Evolutionary conservation across 2,329 filamentous ascomycete genomes (phyloP), one percentile per base, ranked within the genome.

Genomic region (Knufia fluminis): DNA sequence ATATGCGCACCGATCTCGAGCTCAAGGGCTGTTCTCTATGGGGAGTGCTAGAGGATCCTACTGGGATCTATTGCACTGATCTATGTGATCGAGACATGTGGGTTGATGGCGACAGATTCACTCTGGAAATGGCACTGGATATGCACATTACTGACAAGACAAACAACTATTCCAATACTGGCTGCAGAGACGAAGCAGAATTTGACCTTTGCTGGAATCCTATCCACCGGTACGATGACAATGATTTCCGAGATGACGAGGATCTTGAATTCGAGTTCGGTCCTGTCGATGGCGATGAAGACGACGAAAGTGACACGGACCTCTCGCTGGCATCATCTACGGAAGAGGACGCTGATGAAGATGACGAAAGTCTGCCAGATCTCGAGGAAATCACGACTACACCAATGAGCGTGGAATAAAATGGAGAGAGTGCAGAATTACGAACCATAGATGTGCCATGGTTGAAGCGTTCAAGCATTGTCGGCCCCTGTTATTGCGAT

Each of bases 11-110:
- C 17, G 48, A 54, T 1, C 45, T 59, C 23, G 22, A 48, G 16
- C 46, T 59, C 24, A 40, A 28, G 3, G 12, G 41, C 19, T 59
- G 57, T 33, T n/a, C 42, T 24, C 49, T 51, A 9, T 38, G 50
- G 20, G 57, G 57, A 17, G 40, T 56, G 17, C 39, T 59, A 33
- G 54, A 57, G 42, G 57, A 59, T 41, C 24, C 51, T 3, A 46
- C 48, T 1, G 47, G 48, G 17, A 50, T 59, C 48, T 56, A 52
- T 39, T 51, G 52, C 1, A 57, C 54, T 47, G 50, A 55, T 43
- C 45, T 54, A 12, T 51, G 57, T 28, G 50, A 56, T 17, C 35
- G 42, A 4, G 49, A 53, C 17, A 46, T 47, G 9, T 57, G 55
- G 47, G 33, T 14, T 4, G 38, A 51, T 8, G 48, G 51, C 28